Evolutionary conservation across 2,329 filamentous ascomycete species (phyloP).

Genomic region (Nannizziopsis barbatae): DNA sequence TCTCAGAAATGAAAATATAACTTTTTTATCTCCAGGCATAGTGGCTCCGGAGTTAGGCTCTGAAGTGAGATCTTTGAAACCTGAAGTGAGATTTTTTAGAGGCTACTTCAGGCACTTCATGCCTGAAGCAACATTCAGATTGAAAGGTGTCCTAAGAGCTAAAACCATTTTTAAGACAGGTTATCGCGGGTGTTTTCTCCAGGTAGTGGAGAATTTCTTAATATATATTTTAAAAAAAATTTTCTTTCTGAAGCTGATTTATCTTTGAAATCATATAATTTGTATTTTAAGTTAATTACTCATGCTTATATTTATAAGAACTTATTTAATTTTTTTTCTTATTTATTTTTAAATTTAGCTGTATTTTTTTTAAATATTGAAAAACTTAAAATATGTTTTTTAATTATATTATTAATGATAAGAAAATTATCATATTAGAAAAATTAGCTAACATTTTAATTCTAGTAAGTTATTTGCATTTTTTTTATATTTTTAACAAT

Average conservation of each 20-base stretch:
- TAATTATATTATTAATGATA: slow-evolving; percentile 14
- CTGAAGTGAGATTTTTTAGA: no score
- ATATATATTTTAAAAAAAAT: slow-evolving; percentile 2
- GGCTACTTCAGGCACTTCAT: no score
- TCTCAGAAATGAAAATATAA: no score
- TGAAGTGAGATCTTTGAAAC: no score
- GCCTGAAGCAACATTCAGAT: no score
- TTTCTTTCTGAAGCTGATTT: neutral
- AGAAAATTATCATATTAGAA: slow-evolving; percentile 18
- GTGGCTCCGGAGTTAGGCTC: no score
- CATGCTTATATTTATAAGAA: slow-evolving; percentile 17
- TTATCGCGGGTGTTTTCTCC: no score
- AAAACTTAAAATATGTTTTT: slow-evolving; percentile 13
- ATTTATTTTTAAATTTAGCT: neutral
- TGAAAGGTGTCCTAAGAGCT: no score
- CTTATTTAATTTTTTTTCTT: slow-evolving; percentile 6
- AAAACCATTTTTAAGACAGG: no score
- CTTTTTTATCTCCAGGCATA: no score
- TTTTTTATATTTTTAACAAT: slow-evolving; percentile 18
- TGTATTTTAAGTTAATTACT: slow-evolving; percentile 8
- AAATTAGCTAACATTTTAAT: slow-evolving; percentile 14
- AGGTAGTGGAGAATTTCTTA: slow-evolving; percentile 11
- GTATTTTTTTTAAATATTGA: slow-evolving; percentile 7
- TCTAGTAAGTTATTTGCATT: slow-evolving; percentile 21
- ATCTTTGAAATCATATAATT: slow-evolving; percentile 10